Evolutionary conservation across 2,329 filamentous ascomycete species (phyloP).

Genomic region (Arthrobotrys conoides): DNA sequence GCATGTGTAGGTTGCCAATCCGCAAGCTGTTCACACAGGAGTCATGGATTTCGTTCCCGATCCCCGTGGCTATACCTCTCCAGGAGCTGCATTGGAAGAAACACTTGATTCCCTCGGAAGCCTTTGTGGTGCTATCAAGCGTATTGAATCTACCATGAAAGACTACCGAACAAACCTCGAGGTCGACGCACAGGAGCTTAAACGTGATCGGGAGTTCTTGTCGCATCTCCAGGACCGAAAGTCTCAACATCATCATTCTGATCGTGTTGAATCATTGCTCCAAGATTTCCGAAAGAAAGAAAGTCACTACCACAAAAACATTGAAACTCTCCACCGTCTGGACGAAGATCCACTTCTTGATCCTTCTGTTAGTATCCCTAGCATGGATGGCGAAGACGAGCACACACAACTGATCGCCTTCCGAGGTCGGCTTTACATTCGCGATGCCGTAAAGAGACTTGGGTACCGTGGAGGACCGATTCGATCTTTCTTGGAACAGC

Average conservation of each 20-base stretch:
- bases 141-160: constrained; percentile 37
- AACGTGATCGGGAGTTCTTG: neutral
- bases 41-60: neutral
- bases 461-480: constrained; percentile 35
- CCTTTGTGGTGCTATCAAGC: constrained; percentile 34
- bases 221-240: neutral
- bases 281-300: constrained; percentile 44
- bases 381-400: constrained; percentile 8
- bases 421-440: constrained; percentile 35
- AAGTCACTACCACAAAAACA: constrained; percentile 21
- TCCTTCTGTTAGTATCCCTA: constrained; percentile 30
- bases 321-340: constrained; percentile 33
- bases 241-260: constrained; percentile 22
- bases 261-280: constrained; percentile 14
- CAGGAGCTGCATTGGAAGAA: constrained; percentile 10
- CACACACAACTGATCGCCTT: constrained; percentile 35
- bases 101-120: constrained; percentile 42
- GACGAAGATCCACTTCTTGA: constrained; percentile 39
- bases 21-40: neutral
- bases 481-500: constrained; percentile 17
- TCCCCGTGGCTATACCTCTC: neutral
- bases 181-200: constrained; percentile 36
- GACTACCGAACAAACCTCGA: constrained; percentile 40
- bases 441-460: constrained; percentile 32
- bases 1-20: neutral